Percentiles rank a stretch among this genome's conserved stretches.
Conservation (phyloP, 164 flowering plant genomes). For the Chimonanthus salicifolius region DNA sequence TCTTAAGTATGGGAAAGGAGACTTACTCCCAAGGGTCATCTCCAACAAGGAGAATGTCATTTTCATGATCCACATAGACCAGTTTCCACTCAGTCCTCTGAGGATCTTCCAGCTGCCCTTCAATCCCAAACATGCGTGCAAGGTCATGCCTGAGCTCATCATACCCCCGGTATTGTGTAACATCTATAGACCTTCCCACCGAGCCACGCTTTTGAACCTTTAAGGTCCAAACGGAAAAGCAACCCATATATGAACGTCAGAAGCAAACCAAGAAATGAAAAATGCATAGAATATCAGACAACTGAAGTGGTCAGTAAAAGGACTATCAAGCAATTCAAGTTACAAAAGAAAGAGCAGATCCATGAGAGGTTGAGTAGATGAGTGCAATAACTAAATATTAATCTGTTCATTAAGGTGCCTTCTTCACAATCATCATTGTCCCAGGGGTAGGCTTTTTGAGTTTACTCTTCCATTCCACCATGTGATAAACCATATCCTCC, state of each 20-base stretch:
- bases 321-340: too few species aligned
- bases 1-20: neutral
- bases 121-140: slow-evolving; percentile 96
- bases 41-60: slow-evolving; percentile 84
- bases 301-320: too few species aligned
- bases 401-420: too few species aligned
- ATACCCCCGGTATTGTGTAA: slow-evolving; percentile 78
- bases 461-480: too few species aligned
- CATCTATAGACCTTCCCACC: slow-evolving; percentile 91
- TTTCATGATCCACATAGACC: slow-evolving; percentile 91
- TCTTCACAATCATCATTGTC: too few species aligned
- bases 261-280: neutral
- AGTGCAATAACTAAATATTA: too few species aligned
- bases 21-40: slow-evolving; percentile 99
- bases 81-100: slow-evolving; percentile 90
- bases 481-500: too few species aligned
- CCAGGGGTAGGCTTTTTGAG: too few species aligned
- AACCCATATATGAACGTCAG: too few species aligned
- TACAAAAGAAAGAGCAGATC: too few species aligned
- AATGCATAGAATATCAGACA: neutral
- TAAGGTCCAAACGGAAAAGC: neutral
- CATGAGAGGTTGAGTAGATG: too few species aligned
- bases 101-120: slow-evolving; percentile 90
- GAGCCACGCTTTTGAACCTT: slow-evolving; percentile 97
- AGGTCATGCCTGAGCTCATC: slow-evolving; percentile 91